phyloP scores from a whole-genome alignment of 2,329 filamentous ascomycete genomes.

The Diaporthe caulivora region DNA sequence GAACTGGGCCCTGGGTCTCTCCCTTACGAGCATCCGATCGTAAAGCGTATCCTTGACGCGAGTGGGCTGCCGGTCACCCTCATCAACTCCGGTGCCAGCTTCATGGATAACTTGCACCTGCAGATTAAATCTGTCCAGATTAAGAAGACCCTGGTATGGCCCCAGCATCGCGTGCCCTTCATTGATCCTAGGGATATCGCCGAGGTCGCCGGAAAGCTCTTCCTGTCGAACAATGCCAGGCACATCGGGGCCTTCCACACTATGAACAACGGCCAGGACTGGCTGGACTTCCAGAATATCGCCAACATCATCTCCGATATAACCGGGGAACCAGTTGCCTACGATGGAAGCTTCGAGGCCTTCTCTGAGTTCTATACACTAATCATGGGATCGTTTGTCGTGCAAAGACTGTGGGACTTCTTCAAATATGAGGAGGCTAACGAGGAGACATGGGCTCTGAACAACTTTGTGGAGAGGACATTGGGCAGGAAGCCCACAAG shows the following conservation, averaged over 20 bases:
- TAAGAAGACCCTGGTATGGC: not conserved
- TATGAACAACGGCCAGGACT: slow-evolving; percentile 11
- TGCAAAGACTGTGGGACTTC: not conserved
- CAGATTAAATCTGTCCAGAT: not conserved
- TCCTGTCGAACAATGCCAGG: not conserved
- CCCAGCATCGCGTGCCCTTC: not conserved
- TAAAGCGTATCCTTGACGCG: slow-evolving; percentile 7
- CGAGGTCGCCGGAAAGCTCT: not conserved
- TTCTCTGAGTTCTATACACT: not conserved
- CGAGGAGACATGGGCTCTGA: slow-evolving; percentile 1
- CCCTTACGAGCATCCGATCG: slow-evolving; percentile 1
- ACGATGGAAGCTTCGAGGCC: not conserved
- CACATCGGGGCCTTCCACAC: slow-evolving; percentile 11
- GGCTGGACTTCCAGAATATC: not conserved
- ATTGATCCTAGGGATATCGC: not conserved
- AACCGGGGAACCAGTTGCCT: not conserved
- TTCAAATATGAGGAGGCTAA: slow-evolving; percentile 5
- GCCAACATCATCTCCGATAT: not conserved
- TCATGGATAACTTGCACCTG: not conserved
- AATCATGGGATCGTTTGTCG: not conserved
- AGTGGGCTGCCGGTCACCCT: not conserved
- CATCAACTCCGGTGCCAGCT: slow-evolving; percentile 7
- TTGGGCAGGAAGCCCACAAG: slow-evolving; percentile 1
- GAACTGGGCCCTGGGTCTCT: not conserved
- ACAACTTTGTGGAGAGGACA: not conserved